These are phyloP conservation scores for Gnomoniopsis smithogilvyi DNA, from an alignment of 2,329 filamentous ascomycete species.

Conservation along the genomic window DNA sequence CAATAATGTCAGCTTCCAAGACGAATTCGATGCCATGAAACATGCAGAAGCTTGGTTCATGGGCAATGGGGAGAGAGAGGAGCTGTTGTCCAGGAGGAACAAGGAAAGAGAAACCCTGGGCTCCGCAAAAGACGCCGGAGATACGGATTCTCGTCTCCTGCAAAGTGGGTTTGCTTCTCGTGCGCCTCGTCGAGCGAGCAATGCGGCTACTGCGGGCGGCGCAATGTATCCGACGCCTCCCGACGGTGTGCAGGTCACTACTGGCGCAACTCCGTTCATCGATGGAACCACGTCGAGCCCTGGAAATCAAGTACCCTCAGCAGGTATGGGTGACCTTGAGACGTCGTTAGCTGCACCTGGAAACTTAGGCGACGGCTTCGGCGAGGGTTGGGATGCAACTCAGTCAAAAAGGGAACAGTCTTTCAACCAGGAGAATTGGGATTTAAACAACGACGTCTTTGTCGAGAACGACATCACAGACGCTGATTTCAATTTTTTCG, in stretches of 20 bases:
- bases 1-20: constrained; percentile 36
- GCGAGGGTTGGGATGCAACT: constrained; percentile 36
- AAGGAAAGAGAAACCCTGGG: constrained; percentile 43
- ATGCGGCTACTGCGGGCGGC: constrained; percentile 39
- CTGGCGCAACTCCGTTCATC: constrained; percentile 53
- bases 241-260: constrained; percentile 55
- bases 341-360: constrained; percentile 26
- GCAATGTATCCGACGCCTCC: constrained; percentile 71
- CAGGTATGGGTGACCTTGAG: constrained; percentile 36
- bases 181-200: constrained; percentile 47
- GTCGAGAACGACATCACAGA: constrained; percentile 75
- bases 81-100: constrained; percentile 43
- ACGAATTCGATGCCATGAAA: constrained; percentile 46
- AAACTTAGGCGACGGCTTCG: constrained; percentile 28
- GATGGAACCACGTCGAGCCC: constrained; percentile 57
- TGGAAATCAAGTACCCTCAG: constrained; percentile 35
- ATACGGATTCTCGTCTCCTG: constrained; percentile 36
- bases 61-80: constrained; percentile 42
- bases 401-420: constrained; percentile 46
- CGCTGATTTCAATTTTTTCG: constrained; percentile 81
- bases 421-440: constrained; percentile 54
- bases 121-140: constrained; percentile 38
- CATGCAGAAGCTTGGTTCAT: constrained; percentile 48
- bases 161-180: constrained; percentile 51
- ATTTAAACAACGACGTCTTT: constrained; percentile 68